These are phyloP conservation scores for Brettanomyces anomalus DNA, from an alignment of 805 yeast genomes.

Conservation along the genomic window DNA sequence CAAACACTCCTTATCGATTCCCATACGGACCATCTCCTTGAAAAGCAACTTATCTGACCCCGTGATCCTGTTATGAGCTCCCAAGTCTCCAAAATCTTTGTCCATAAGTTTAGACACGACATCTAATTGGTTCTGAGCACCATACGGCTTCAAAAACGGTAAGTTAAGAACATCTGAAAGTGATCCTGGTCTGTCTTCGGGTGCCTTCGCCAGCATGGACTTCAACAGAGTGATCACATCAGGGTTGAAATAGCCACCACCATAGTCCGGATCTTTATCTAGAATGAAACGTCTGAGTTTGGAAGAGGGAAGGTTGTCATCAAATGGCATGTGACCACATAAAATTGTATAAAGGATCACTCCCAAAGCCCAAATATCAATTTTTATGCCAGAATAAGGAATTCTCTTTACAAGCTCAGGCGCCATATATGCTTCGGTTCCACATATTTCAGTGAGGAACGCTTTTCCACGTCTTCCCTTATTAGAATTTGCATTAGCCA, in stretches of 20 bases:
- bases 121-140: constrained; percentile 33
- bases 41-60: constrained; percentile 55
- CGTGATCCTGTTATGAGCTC: constrained; percentile 20
- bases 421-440: constrained; percentile 94
- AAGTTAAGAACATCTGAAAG: constrained; percentile 40
- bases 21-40: constrained; percentile 47
- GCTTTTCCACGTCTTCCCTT: constrained; percentile 7
- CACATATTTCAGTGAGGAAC: constrained; percentile 76
- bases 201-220: constrained; percentile 55
- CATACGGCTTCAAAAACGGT: constrained; percentile 39
- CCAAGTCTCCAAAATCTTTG: constrained; percentile 6
- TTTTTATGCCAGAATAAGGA: constrained; percentile 70
- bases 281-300: constrained; percentile 53
- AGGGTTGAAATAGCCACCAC: constrained; percentile 21
- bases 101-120: constrained; percentile 28
- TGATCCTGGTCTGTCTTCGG: constrained; percentile 49
- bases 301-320: constrained; percentile 57
- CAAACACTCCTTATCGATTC: constrained; percentile 55
- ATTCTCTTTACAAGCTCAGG: constrained; percentile 72
- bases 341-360: constrained; percentile 77
- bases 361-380: constrained; percentile 91
- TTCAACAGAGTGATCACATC: constrained; percentile 46
- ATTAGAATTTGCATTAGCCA: constrained; percentile 14
- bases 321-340: constrained; percentile 87
- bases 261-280: constrained; percentile 52